A percentile compares a stretch with the other conserved stretches of the same genome.
These are phyloP conservation scores for Claviceps monticola DNA, from an alignment of 2,329 filamentous ascomycete species.

Conservation along the genomic window DNA sequence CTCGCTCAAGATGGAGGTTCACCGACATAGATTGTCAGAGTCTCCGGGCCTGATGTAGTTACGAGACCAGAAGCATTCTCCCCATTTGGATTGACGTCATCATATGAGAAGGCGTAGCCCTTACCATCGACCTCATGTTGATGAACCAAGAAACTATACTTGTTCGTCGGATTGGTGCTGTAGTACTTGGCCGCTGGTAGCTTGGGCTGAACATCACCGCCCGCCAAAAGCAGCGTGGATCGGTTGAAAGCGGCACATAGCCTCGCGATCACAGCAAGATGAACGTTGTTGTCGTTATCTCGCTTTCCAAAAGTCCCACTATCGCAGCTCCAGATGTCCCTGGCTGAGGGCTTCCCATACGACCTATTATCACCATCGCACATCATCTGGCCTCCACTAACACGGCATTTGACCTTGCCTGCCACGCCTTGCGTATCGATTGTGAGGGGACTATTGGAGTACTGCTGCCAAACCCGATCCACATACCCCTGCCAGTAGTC, in stretches of 20 bases:
- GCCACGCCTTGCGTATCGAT: slow-evolving; percentile 28
- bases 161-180: slow-evolving; percentile 28
- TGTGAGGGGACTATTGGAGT: slow-evolving; percentile 21
- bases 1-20: slow-evolving; percentile 4
- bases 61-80: slow-evolving; percentile 33
- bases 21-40: slow-evolving; percentile 18
- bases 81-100: slow-evolving; percentile 48
- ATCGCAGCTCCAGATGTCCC: slow-evolving; percentile 38
- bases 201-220: slow-evolving; percentile 32
- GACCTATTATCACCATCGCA: slow-evolving; percentile 28
- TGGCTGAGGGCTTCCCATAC: slow-evolving; percentile 28
- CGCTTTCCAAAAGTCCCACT: slow-evolving; percentile 30
- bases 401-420: slow-evolving; percentile 27
- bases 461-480: slow-evolving; percentile 31
- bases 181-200: slow-evolving; percentile 29
- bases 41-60: slow-evolving; percentile 11
- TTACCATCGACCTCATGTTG: slow-evolving; percentile 41
- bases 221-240: slow-evolving; percentile 29
- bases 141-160: slow-evolving; percentile 49
- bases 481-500: slow-evolving; percentile 32
- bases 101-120: slow-evolving; percentile 55
- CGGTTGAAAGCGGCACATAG: slow-evolving; percentile 38
- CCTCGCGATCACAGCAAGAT: slow-evolving; percentile 29
- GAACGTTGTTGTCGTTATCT: slow-evolving; percentile 23
- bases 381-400: slow-evolving; percentile 19